Percentiles rank a stretch among this genome's conserved stretches.
Evolutionary conservation across 441 rosid genomes (phyloP).

Genomic region (Euphorbia schlechtendalii): DNA sequence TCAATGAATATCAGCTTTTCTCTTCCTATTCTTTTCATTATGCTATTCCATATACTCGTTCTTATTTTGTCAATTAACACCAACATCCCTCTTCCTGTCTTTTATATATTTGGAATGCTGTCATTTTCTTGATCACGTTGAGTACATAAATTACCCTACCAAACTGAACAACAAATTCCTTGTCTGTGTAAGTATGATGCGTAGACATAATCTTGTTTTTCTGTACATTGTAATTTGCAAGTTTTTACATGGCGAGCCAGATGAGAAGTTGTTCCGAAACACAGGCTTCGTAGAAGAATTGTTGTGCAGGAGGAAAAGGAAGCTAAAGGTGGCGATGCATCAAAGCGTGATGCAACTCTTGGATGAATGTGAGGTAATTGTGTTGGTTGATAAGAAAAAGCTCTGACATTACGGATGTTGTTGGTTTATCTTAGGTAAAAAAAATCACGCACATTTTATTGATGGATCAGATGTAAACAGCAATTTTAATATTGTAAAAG

Average conservation of each 20-base stretch:
- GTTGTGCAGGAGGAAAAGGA: constrained; percentile 93
- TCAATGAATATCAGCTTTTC: too few relatives aligned
- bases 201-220: neutral
- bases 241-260: constrained; percentile 1
- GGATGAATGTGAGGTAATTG: constrained; percentile 12
- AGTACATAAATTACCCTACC: too few relatives aligned
- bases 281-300: constrained; percentile 97
- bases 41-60: too few relatives aligned
- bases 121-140: neutral
- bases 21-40: too few relatives aligned
- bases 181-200: neutral
- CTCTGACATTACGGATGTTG: constrained; percentile 13
- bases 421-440: constrained; percentile 1
- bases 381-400: constrained; percentile 22
- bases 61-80: too few relatives aligned
- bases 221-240: neutral
- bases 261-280: constrained; percentile 13
- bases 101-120: neutral
- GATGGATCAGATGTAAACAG: neutral
- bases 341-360: neutral
- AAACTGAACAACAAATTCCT: neutral
- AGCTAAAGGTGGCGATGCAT: constrained; percentile 82
- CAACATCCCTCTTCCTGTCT: neutral
- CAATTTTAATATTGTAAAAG: neutral
- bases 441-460: constrained; percentile 3